Evolutionary conservation across 2,329 filamentous ascomycete species (phyloP).

Genomic region (Penicillium sp.): DNA sequence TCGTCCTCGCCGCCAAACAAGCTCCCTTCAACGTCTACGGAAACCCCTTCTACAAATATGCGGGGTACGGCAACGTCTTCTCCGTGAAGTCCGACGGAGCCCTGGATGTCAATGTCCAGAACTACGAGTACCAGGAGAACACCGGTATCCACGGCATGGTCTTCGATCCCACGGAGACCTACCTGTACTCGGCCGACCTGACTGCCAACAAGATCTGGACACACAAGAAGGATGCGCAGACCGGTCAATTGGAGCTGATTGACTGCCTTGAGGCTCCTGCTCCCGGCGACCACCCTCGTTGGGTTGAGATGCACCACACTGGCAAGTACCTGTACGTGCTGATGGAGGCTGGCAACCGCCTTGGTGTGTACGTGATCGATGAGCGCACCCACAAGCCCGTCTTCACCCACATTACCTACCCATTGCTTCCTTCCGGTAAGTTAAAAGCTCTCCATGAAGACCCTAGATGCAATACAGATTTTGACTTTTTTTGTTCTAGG

Average conservation of each 20-base stretch:
- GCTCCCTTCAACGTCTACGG: conserved; percentile 82
- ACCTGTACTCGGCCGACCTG: conserved; percentile 53
- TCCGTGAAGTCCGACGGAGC: conserved; percentile 45
- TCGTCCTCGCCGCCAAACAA: conserved; percentile 76
- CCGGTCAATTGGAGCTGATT: conserved; percentile 66
- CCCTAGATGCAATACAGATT: background rate
- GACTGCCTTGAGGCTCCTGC: conserved; percentile 72
- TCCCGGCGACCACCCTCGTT: conserved; percentile 75
- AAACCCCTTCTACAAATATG: conserved; percentile 87
- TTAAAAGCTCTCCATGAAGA: background rate
- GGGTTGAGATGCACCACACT: conserved; percentile 80
- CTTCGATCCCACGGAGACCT: conserved; percentile 46
- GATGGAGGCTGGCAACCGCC: conserved; percentile 85
- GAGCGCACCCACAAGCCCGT: conserved; percentile 70
- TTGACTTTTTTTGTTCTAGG: conserved; percentile 16
- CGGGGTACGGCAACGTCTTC: conserved; percentile 74
- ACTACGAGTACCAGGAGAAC: conserved; percentile 46
- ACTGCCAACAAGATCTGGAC: conserved; percentile 67
- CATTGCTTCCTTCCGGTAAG: conserved; percentile 75
- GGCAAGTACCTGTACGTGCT: conserved; percentile 80
- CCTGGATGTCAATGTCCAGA: conserved; percentile 45
- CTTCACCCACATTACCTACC: conserved; percentile 74
- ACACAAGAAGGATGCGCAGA: conserved; percentile 67
- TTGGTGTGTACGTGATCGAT: conserved; percentile 81
- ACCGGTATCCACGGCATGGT: conserved; percentile 53